These are phyloP conservation scores for Pulicaria dysenterica DNA, from an alignment of 129 eudicot genomes.

Conservation along the genomic window DNA sequence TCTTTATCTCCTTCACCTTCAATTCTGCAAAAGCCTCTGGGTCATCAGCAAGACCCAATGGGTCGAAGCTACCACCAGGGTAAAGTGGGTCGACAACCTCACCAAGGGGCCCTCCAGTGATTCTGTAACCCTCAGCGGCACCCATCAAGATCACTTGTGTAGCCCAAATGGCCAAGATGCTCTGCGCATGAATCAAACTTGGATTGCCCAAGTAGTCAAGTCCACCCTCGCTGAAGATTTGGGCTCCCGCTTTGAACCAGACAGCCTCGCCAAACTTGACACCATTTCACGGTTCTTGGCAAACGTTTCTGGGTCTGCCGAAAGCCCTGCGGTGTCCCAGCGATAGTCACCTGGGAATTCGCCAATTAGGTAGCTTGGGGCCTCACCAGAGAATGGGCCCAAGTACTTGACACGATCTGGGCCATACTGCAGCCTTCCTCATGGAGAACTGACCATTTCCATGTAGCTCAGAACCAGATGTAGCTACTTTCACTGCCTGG, in stretches of 20 bases:
- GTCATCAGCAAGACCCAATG: constrained; percentile 58
- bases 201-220: constrained; percentile 68
- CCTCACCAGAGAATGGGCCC: constrained; percentile 39
- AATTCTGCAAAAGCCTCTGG: constrained; percentile 58
- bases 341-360: constrained; percentile 38
- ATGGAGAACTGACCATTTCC: constrained; percentile 23
- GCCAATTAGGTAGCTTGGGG: constrained; percentile 30
- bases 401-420: constrained; percentile 40
- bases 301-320: constrained; percentile 34
- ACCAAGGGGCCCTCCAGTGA: constrained; percentile 61
- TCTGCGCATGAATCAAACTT: constrained; percentile 59
- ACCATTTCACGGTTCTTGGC: constrained; percentile 44
- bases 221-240: constrained; percentile 62
- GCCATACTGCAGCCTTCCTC: constrained; percentile 37
- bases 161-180: constrained; percentile 67
- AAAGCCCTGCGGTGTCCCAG: constrained; percentile 42
- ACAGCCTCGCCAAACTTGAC: constrained; percentile 62
- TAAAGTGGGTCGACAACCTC: constrained; percentile 59
- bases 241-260: constrained; percentile 67
- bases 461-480: background rate
- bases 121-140: constrained; percentile 58
- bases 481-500: constrained; percentile 20
- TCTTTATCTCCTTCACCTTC: constrained; percentile 61
- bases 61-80: constrained; percentile 59
- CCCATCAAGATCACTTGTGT: constrained; percentile 60